Evolutionary conservation across 352 stramenopile species (phyloP), one percentile per base, ranked within the genome.

Genomic region (Pythium scleroteichum): DNA sequence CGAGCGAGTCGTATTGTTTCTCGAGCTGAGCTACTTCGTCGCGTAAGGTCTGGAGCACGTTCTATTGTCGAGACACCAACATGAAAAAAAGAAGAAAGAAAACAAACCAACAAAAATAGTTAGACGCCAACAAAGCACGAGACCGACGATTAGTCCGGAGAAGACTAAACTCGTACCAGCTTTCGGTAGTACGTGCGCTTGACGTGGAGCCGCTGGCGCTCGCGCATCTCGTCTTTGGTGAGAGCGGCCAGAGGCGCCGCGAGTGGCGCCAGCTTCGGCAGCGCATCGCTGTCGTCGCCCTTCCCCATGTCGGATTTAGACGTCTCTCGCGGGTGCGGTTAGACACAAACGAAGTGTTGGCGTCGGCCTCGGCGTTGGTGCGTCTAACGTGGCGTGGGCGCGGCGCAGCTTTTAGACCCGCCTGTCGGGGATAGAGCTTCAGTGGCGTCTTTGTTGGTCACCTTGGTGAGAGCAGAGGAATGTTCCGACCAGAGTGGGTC

Each of bases 131-230:
- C n/a, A 19, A 41, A 44, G 13, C 4, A n/a, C 38, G 16, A 44
- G 29, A 44, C 6, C 38, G 14, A n/a, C 13, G 16, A n/a, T 44
- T 20, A 44, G 13, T 20, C 6, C 38, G 3, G 38, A 44, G 38
- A 19, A 8, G 13, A 35, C 13, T 46, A 12, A 12, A 33, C 46
- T 39, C 53, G 38, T 53, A 69, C 62, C 49, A 69, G 49, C 35
- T 69, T 69, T 1, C 54, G 39, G 26, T 69, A 69, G 55, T 69
- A 69, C 19, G 61, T 59, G 26, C 61, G 61, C 48, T 55, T 59
- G 19, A 62, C 61, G 35, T 68, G 53, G 19, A 68, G 42, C n/a
- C 61, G 52, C 40, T 68, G 61, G 26, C 61, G 61, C 44, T 59
- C 53, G 9, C 47, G 47, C 53, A 56, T 61, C 27, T 68, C 60